Conservation (phyloP, 192 early-diverging fungal genomes). For the Umbelopsis sp. region DNA sequence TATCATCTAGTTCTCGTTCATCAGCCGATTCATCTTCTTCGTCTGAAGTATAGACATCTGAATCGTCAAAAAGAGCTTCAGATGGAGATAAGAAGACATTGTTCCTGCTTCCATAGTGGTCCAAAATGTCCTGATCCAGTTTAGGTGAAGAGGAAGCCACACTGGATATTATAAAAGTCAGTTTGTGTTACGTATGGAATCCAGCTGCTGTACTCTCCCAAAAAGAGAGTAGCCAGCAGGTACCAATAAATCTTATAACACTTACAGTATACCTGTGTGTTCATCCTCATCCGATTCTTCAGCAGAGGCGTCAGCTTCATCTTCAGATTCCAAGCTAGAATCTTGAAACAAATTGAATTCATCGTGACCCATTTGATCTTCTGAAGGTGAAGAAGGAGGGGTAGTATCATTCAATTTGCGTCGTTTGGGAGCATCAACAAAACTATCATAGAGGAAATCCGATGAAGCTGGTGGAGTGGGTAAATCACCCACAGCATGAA, state of each 20-base stretch:
- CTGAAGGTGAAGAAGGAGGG: neutral
- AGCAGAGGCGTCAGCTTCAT: constrained; percentile 5
- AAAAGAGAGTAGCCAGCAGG: neutral
- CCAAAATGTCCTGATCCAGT: constrained; percentile 15
- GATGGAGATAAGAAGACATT: neutral
- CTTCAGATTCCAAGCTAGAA: neutral
- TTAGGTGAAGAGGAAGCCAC: constrained; percentile 14
- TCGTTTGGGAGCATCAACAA: constrained; percentile 10
- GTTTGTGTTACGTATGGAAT: constrained; percentile 11
- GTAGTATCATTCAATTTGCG: constrained; percentile 6
- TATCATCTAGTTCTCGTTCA: neutral
- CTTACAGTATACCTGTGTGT: constrained; percentile 8
- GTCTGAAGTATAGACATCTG: neutral
- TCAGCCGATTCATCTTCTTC: neutral
- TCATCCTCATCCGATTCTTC: constrained; percentile 18
- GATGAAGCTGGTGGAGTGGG: constrained; percentile 22
- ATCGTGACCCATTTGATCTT: neutral
- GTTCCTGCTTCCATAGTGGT: constrained; percentile 5
- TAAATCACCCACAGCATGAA: constrained; percentile 8
- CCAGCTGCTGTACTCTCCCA: constrained; percentile 1
- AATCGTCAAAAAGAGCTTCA: constrained; percentile 1
- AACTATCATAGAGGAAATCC: constrained; percentile 16
- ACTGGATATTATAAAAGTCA: constrained; percentile 7
- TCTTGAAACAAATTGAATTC: constrained; percentile 4
- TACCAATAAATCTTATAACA: neutral